These are phyloP conservation scores for Gossypium stocksii DNA, from an alignment of 345 rosid species.

Conservation along the genomic window DNA sequence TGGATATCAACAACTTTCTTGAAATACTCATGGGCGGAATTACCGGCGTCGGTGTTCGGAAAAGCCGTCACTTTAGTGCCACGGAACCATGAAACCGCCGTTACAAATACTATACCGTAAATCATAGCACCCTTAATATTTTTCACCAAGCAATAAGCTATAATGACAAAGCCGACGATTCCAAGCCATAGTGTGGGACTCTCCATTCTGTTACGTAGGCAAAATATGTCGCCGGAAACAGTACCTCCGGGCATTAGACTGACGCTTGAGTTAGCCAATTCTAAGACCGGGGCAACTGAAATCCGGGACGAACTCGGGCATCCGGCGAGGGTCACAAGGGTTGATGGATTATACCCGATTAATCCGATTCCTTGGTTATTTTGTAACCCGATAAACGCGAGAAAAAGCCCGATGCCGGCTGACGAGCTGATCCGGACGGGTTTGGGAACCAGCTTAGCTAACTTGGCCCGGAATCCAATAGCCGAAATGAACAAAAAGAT, in stretches of 20 bases:
- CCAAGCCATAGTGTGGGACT: slow-evolving; percentile 87
- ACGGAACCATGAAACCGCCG: slow-evolving; percentile 89
- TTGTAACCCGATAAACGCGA: slow-evolving; percentile 89
- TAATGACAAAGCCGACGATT: slow-evolving; percentile 76
- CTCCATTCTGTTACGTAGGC: slow-evolving; percentile 64
- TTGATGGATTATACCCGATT: slow-evolving; percentile 75
- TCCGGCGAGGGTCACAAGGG: slow-evolving; percentile 72
- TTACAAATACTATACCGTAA: slow-evolving; percentile 79
- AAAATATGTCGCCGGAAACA: slow-evolving; percentile 58
- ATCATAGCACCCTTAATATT: slow-evolving; percentile 85
- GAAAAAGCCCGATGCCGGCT: slow-evolving; percentile 89
- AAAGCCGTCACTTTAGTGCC: slow-evolving; percentile 70
- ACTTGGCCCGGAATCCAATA: slow-evolving; percentile 69
- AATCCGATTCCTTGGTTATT: slow-evolving; percentile 82
- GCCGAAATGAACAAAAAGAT: slow-evolving; percentile 77
- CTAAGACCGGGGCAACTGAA: slow-evolving; percentile 61
- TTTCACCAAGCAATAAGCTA: slow-evolving; percentile 71
- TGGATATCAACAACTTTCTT: slow-evolving; percentile 82
- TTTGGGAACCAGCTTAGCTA: slow-evolving; percentile 81
- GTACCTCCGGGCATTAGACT: slow-evolving; percentile 55
- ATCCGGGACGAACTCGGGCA: slow-evolving; percentile 67
- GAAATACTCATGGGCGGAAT: slow-evolving; percentile 63
- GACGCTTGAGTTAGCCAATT: slow-evolving; percentile 58
- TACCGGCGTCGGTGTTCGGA: slow-evolving; percentile 57
- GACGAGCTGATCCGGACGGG: slow-evolving; percentile 91